Evolutionary conservation across 179 eudicot genomes (phyloP).

Genomic region (Actinidia arguta): DNA sequence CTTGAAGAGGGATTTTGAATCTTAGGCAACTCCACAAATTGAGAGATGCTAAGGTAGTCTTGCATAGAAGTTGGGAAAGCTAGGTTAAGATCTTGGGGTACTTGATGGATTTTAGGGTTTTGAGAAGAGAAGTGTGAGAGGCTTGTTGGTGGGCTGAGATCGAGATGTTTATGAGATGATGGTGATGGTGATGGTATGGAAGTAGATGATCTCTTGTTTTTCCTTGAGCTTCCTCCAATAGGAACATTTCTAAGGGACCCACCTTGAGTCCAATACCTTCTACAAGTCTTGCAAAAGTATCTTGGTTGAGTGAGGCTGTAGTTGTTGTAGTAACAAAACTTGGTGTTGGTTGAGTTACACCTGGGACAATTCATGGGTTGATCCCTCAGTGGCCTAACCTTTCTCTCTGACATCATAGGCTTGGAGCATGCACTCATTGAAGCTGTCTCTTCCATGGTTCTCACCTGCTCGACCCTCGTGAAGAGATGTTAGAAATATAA

Average conservation of each 20-base stretch:
- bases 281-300: constrained; percentile 80
- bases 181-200: constrained; percentile 11
- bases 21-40: constrained; percentile 47
- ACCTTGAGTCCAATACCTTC: constrained; percentile 88
- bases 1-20: constrained; percentile 41
- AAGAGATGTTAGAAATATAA: neutral
- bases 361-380: constrained; percentile 75
- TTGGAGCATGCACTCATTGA: constrained; percentile 28
- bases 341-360: constrained; percentile 73
- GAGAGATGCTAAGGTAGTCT: constrained; percentile 38
- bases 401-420: constrained; percentile 42
- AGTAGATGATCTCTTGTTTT: constrained; percentile 61
- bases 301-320: constrained; percentile 81
- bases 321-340: constrained; percentile 89
- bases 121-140: constrained; percentile 40
- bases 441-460: constrained; percentile 52
- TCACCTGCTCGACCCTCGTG: constrained; percentile 44
- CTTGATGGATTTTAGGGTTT: constrained; percentile 60
- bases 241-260: constrained; percentile 81
- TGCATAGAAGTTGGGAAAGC: constrained; percentile 44
- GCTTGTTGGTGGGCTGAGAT: constrained; percentile 57
- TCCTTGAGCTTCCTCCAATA: constrained; percentile 82
- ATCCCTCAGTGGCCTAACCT: constrained; percentile 63
- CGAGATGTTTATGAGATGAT: constrained; percentile 38
- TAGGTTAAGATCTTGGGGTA: constrained; percentile 64